Evolutionary conservation across 1,284 basidiomycete species (phyloP).

Genomic region (Trametes polyzona): DNA sequence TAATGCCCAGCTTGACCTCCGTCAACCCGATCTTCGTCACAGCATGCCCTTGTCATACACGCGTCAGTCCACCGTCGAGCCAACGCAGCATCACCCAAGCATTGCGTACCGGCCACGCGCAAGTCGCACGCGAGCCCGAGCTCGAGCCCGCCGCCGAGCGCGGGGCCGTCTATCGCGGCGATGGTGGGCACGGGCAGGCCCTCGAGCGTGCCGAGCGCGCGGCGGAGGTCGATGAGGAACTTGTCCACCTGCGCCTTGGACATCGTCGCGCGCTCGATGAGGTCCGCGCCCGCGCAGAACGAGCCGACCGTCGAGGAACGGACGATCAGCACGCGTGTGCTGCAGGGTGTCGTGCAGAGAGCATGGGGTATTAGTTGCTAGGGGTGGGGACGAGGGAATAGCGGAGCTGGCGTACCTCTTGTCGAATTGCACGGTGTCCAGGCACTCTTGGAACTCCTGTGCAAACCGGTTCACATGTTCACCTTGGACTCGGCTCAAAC

Average conservation of each 20-base stretch:
- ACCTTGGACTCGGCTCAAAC: background rate
- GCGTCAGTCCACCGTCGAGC: background rate
- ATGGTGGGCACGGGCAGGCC: slow-evolving; percentile 86
- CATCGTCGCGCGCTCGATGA: slow-evolving; percentile 87
- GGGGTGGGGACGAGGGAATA: background rate
- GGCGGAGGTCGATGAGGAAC: slow-evolving; percentile 81
- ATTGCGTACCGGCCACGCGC: slow-evolving; percentile 73
- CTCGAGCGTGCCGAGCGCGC: slow-evolving; percentile 76
- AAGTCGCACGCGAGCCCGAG: slow-evolving; percentile 88
- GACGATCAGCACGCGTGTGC: slow-evolving; percentile 79
- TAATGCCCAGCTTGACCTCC: slow-evolving; percentile 88
- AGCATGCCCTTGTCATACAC: slow-evolving; percentile 48
- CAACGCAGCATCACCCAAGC: too few species aligned
- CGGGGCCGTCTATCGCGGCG: slow-evolving; percentile 91
- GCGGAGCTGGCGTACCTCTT: slow-evolving; percentile 50
- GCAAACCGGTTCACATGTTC: background rate
- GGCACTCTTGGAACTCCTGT: slow-evolving; percentile 74
- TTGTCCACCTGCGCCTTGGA: slow-evolving; percentile 70
- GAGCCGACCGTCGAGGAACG: slow-evolving; percentile 75
- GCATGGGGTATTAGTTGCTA: background rate
- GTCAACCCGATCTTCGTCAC: slow-evolving; percentile 84
- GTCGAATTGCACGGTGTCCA: slow-evolving; percentile 73
- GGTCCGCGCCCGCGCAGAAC: slow-evolving; percentile 94
- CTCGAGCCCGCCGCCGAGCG: slow-evolving; percentile 91
- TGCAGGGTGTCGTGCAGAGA: slow-evolving; percentile 29